These are phyloP conservation scores for Axilococcus clingmanii DNA, from an alignment of 139 green algal genomes.

Conservation along the genomic window DNA sequence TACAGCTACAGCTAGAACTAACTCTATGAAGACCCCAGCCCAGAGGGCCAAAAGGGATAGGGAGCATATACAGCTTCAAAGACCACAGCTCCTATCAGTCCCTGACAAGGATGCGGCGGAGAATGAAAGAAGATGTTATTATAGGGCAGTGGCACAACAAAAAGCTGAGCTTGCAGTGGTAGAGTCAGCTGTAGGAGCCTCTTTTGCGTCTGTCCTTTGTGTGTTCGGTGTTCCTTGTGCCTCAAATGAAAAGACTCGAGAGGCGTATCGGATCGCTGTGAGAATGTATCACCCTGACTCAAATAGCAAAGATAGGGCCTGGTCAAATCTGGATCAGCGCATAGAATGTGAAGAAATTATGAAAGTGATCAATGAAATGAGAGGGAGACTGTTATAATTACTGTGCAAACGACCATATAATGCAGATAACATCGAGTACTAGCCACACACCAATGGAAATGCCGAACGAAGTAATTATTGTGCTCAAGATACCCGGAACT, in stretches of 20 bases:
- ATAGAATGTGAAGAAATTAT: constrained; percentile 25
- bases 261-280: constrained; percentile 17
- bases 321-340: constrained; percentile 7
- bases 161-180: no score
- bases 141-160: not conserved
- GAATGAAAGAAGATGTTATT: not conserved
- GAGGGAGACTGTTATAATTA: no score
- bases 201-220: constrained; percentile 12
- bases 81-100: not conserved
- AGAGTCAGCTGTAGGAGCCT: not conserved
- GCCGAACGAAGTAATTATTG: no score
- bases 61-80: not conserved
- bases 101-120: not conserved
- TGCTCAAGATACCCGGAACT: no score
- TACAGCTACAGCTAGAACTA: not conserved
- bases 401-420: no score
- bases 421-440: no score
- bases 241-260: constrained; percentile 1
- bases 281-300: constrained; percentile 31
- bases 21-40: not conserved
- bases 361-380: constrained; percentile 30
- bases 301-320: constrained; percentile 14
- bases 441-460: no score
- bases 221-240: constrained; percentile 16
- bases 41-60: not conserved